Conservation (phyloP, 805 yeast genomes). For the Geotrichum ghanense region DNA sequence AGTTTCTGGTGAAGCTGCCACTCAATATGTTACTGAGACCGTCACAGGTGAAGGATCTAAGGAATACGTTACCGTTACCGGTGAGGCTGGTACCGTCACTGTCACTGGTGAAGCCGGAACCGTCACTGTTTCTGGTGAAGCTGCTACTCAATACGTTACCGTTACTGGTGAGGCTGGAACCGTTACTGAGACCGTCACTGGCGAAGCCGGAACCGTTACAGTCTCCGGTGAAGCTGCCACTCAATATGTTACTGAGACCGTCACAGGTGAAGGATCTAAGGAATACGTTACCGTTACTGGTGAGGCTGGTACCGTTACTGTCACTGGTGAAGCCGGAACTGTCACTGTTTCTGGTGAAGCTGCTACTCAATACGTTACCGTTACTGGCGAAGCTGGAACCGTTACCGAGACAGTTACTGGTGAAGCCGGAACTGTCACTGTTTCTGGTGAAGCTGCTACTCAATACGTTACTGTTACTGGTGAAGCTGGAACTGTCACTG, state of each 20-base stretch:
- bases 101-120: conserved; percentile 9
- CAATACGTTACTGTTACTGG: conserved; percentile 9
- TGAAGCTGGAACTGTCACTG: conserved; percentile 7
- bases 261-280: conserved; percentile 8
- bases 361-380: conserved; percentile 10
- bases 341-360: conserved; percentile 9
- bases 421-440: conserved; percentile 4
- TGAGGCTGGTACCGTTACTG: conserved; percentile 9
- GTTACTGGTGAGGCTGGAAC: not conserved
- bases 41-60: conserved; percentile 11
- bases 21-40: conserved; percentile 10
- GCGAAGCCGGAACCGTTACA: conserved; percentile 8
- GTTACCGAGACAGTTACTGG: conserved; percentile 2
- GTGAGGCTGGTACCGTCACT: conserved; percentile 8
- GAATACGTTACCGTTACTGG: conserved; percentile 7
- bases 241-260: conserved; percentile 10
- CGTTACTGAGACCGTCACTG: conserved; percentile 4
- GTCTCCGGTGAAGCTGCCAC: conserved; percentile 8
- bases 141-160: conserved; percentile 7
- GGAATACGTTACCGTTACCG: conserved; percentile 7
- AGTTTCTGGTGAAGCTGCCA: not conserved
- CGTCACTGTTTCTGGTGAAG: conserved; percentile 5
- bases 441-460: conserved; percentile 1
- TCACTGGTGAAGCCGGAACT: conserved; percentile 10
- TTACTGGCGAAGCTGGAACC: not conserved